phyloP scores from a whole-genome alignment of 2,329 filamentous ascomycete genomes.

The Fulvia fulva region DNA sequence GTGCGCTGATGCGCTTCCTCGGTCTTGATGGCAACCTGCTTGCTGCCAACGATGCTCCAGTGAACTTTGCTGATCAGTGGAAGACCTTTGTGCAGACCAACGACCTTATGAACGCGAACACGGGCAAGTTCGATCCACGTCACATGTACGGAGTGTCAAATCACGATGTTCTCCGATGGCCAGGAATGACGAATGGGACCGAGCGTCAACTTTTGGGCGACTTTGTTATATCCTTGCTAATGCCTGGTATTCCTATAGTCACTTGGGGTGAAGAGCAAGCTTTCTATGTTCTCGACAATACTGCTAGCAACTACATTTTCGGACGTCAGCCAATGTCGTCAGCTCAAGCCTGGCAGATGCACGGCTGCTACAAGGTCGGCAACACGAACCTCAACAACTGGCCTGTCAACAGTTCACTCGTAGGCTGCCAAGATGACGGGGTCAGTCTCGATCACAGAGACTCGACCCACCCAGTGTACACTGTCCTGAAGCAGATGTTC shows the following conservation, averaged over 20 bases:
- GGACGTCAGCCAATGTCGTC: slow-evolving; percentile 61
- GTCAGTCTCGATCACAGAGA: slow-evolving; percentile 61
- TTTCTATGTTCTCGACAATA: slow-evolving; percentile 61
- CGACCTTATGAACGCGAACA: slow-evolving; percentile 58
- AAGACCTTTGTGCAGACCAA: slow-evolving; percentile 55
- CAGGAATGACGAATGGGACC: slow-evolving; percentile 54
- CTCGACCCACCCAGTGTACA: slow-evolving; percentile 58
- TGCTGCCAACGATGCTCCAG: slow-evolving; percentile 51
- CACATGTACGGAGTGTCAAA: slow-evolving; percentile 64
- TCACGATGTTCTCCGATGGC: slow-evolving; percentile 64
- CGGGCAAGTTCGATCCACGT: slow-evolving; percentile 58
- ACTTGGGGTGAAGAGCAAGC: slow-evolving; percentile 65
- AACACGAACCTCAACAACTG: slow-evolving; percentile 56
- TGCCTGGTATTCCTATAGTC: slow-evolving; percentile 59
- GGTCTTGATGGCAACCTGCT: slow-evolving; percentile 56
- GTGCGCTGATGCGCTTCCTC: slow-evolving; percentile 58
- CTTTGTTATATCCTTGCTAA: slow-evolving; percentile 56
- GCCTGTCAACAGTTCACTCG: slow-evolving; percentile 51
- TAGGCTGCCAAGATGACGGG: slow-evolving; percentile 55
- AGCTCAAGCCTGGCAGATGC: slow-evolving; percentile 59
- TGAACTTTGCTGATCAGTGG: slow-evolving; percentile 54
- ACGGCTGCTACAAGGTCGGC: slow-evolving; percentile 59
- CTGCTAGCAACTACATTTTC: slow-evolving; percentile 62
- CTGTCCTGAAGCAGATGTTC: slow-evolving; percentile 60
- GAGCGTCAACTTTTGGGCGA: slow-evolving; percentile 55